Evolutionary conservation across 1,139 yeast genomes (phyloP).

Genomic region (Saccharomyces hybrid): DNA sequence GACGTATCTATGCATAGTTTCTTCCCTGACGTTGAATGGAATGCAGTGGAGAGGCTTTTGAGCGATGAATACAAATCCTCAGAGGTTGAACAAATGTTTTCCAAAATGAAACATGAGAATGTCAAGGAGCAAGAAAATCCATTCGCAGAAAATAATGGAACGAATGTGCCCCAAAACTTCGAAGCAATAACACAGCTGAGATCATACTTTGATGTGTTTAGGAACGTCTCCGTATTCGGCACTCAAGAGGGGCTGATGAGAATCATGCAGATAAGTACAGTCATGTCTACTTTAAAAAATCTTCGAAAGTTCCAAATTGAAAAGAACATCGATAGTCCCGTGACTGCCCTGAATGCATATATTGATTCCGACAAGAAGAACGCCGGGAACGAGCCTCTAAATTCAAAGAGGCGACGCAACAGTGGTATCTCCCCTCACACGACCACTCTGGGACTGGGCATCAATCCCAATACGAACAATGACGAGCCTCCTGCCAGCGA

Average conservation of each 20-base stretch:
- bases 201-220: slow-evolving; percentile 36
- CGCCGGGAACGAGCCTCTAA: too few relatives aligned
- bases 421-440: background rate
- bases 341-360: background rate
- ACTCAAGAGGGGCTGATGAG: slow-evolving; percentile 58
- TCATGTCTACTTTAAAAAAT: slow-evolving; percentile 61
- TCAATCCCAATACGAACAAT: background rate
- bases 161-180: slow-evolving; percentile 11
- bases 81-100: slow-evolving; percentile 12
- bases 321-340: background rate
- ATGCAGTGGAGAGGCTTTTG: slow-evolving; percentile 31
- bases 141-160: slow-evolving; percentile 3
- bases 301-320: background rate
- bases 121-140: background rate
- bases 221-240: slow-evolving; percentile 47
- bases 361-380: slow-evolving; percentile 8
- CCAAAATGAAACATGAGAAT: slow-evolving; percentile 2
- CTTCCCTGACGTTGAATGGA: slow-evolving; percentile 41
- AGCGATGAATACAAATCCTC: slow-evolving; percentile 20
- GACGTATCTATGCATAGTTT: slow-evolving; percentile 49
- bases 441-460: background rate
- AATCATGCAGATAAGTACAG: slow-evolving; percentile 66
- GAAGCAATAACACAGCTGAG: slow-evolving; percentile 27
- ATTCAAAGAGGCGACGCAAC: background rate
- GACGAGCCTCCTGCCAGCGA: background rate